A percentile compares a stretch with the other conserved stretches of the same genome.
phyloP scores from a whole-genome alignment of 306 rosid genomes.

The Prunus persica region Prunus_persica_NCBIv2 NC_034010.1:14262001-14262500 shows the following conservation, averaged over 20 bases:
- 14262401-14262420: background rate
- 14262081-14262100: constrained; percentile 47
- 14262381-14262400: background rate
- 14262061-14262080: constrained; percentile 35
- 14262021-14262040: constrained; percentile 9
- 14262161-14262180: constrained; percentile 51
- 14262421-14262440: background rate
- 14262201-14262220: constrained; percentile 52
- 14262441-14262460: background rate
- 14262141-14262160: constrained; percentile 35
- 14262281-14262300: constrained; percentile 34
- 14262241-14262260: constrained; percentile 47
- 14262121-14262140: constrained; percentile 45
- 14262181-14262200: constrained; percentile 57
- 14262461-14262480: background rate
- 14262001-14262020: background rate
- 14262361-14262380: constrained; percentile 8
- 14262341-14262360: constrained; percentile 37
- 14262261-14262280: constrained; percentile 45
- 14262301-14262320: constrained; percentile 37
- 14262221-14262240: constrained; percentile 40
- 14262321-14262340: constrained; percentile 18
- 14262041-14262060: constrained; percentile 33
- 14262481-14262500: background rate
- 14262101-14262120: constrained; percentile 64